A percentile compares a stretch with the other conserved stretches of the same genome.
Conservation (phyloP, 306 rosid species). For the Citrullus colocynthis region DNA sequence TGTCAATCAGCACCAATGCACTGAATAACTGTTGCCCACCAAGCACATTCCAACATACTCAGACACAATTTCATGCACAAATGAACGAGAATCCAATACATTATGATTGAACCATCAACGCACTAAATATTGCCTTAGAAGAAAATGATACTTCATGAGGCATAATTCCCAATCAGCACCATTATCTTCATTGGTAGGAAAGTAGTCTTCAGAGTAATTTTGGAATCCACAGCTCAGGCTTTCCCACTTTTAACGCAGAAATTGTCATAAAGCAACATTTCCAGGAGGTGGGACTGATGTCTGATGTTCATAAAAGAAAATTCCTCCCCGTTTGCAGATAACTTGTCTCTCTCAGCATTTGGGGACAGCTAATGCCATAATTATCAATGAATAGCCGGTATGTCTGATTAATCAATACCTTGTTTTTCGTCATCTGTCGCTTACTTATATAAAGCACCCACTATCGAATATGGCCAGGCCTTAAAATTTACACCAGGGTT, state of each 20-base stretch:
- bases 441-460: constrained; percentile 19
- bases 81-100: constrained; percentile 42
- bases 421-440: constrained; percentile 29
- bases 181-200: constrained; percentile 53
- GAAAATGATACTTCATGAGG: constrained; percentile 29
- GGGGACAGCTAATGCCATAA: constrained; percentile 38
- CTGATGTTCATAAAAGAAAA: constrained; percentile 40
- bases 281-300: constrained; percentile 37
- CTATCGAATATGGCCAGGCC: constrained; percentile 21
- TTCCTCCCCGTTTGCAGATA: constrained; percentile 57
- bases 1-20: constrained; percentile 47
- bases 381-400: constrained; percentile 29
- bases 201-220: constrained; percentile 31
- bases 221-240: constrained; percentile 50
- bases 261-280: constrained; percentile 40
- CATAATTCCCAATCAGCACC: constrained; percentile 62
- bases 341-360: constrained; percentile 39
- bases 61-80: constrained; percentile 32
- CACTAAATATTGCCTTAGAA: constrained; percentile 34
- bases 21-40: constrained; percentile 66
- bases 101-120: constrained; percentile 32
- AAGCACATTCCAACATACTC: constrained; percentile 40
- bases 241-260: constrained; percentile 36
- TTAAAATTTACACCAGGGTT: constrained; percentile 18
- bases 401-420: constrained; percentile 31